Conservation (phyloP, 352 stramenopile species). For the Globisporangium spinosum region DNA sequence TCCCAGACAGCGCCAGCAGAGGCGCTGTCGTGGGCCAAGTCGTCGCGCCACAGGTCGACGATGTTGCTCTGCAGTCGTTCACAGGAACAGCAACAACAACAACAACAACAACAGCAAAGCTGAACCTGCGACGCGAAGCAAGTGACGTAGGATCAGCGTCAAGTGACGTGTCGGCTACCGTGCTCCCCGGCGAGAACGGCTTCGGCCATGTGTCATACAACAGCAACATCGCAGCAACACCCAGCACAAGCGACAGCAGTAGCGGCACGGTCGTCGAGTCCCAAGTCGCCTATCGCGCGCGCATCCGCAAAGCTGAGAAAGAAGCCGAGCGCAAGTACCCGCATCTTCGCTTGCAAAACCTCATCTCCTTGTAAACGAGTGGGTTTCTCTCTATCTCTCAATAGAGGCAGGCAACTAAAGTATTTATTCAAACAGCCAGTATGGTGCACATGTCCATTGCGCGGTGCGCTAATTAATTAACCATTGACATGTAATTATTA, state of each 20-base stretch:
- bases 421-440: slow-evolving; percentile 3
- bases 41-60: slow-evolving; percentile 7
- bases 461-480: background rate
- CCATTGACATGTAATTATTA: background rate
- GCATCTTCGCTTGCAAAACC: slow-evolving; percentile 25
- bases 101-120: background rate
- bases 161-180: background rate
- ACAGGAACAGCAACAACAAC: background rate
- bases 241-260: slow-evolving; percentile 9
- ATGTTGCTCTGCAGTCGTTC: background rate
- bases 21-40: slow-evolving; percentile 5
- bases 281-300: slow-evolving; percentile 17
- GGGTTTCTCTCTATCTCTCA: no score
- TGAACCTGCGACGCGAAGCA: background rate
- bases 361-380: slow-evolving; percentile 21
- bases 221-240: background rate
- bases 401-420: background rate
- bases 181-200: slow-evolving; percentile 28
- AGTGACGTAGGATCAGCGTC: background rate
- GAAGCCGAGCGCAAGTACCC: slow-evolving; percentile 23
- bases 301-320: slow-evolving; percentile 16
- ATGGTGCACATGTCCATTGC: background rate
- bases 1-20: slow-evolving; percentile 8
- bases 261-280: slow-evolving; percentile 19
- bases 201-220: slow-evolving; percentile 33